Evolutionary conservation across 1,139 yeast species (phyloP).

Genomic region (Protomyces pachydermus): DNA sequence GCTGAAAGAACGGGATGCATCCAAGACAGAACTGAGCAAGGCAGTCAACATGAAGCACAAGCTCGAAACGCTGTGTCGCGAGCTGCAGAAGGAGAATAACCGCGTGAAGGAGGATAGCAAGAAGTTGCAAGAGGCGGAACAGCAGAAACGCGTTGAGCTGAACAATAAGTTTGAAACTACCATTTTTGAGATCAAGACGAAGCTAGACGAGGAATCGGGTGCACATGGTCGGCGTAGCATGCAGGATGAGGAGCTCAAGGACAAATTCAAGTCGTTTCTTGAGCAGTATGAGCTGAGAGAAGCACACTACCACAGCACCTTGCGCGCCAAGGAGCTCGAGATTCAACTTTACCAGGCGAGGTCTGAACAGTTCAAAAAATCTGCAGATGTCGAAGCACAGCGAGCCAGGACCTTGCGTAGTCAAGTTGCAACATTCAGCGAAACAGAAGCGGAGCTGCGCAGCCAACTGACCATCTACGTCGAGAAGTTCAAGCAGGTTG

Average conservation of each 20-base stretch:
- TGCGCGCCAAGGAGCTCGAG: slow-evolving; percentile 33
- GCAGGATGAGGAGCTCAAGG: slow-evolving; percentile 28
- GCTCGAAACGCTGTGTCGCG: slow-evolving; percentile 32
- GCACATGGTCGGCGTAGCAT: slow-evolving; percentile 12
- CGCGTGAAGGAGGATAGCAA: slow-evolving; percentile 31
- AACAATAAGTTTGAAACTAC: slow-evolving; percentile 28
- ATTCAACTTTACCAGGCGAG: slow-evolving; percentile 32
- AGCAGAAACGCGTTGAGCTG: slow-evolving; percentile 29
- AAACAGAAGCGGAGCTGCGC: slow-evolving; percentile 32
- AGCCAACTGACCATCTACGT: slow-evolving; percentile 33
- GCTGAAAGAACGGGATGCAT: slow-evolving; percentile 28
- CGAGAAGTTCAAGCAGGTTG: slow-evolving; percentile 34
- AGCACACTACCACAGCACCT: slow-evolving; percentile 27
- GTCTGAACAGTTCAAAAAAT: slow-evolving; percentile 29
- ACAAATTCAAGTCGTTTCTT: slow-evolving; percentile 32
- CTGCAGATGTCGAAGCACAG: slow-evolving; percentile 30
- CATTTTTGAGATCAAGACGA: slow-evolving; percentile 28
- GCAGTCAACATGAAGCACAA: slow-evolving; percentile 28
- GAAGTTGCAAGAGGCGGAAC: slow-evolving; percentile 26
- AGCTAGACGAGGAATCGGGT: slow-evolving; percentile 25
- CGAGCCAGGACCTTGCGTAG: slow-evolving; percentile 30
- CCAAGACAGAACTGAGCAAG: slow-evolving; percentile 28
- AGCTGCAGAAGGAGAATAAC: slow-evolving; percentile 33
- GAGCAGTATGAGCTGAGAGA: slow-evolving; percentile 34
- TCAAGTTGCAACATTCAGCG: slow-evolving; percentile 31